phyloP scores from a whole-genome alignment of 352 stramenopile species.

The Globisporangium alternatum region DNA sequence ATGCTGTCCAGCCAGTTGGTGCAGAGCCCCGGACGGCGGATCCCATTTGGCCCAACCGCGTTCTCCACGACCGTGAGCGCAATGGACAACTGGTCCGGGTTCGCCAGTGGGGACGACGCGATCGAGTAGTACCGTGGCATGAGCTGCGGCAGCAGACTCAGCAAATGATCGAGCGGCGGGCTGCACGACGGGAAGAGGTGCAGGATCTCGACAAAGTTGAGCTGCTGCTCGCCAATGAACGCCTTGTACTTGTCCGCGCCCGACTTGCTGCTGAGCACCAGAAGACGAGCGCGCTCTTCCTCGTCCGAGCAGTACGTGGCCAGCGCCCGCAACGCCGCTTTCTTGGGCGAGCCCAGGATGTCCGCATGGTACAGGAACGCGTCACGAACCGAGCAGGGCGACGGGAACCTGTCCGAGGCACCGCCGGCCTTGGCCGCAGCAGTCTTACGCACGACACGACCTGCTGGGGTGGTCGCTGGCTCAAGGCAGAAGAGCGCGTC shows the following conservation, averaged over 20 bases:
- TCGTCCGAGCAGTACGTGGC: slow-evolving; percentile 64
- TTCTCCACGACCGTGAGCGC: slow-evolving; percentile 93
- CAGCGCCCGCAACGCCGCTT: slow-evolving; percentile 63
- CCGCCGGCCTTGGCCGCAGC: slow-evolving; percentile 23
- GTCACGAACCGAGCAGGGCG: slow-evolving; percentile 66
- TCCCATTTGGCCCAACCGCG: slow-evolving; percentile 31
- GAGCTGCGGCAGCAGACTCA: slow-evolving; percentile 86
- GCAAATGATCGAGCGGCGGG: slow-evolving; percentile 81
- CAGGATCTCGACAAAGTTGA: slow-evolving; percentile 91
- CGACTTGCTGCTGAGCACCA: slow-evolving; percentile 70
- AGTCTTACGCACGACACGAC: slow-evolving; percentile 15
- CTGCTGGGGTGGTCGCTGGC: slow-evolving; percentile 17
- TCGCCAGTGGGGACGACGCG: slow-evolving; percentile 88
- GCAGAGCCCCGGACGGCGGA: slow-evolving; percentile 54
- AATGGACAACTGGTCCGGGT: slow-evolving; percentile 67
- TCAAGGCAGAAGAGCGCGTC: slow-evolving; percentile 35
- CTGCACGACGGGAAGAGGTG: slow-evolving; percentile 91
- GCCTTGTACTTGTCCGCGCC: slow-evolving; percentile 67
- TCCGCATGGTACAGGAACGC: slow-evolving; percentile 79
- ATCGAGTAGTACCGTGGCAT: slow-evolving; percentile 96
- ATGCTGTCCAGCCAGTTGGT: slow-evolving; percentile 61
- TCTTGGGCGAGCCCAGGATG: slow-evolving; percentile 78
- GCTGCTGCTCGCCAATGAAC: slow-evolving; percentile 86
- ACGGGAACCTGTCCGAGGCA: slow-evolving; percentile 43
- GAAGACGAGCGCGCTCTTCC: slow-evolving; percentile 52